Evolutionary conservation across 805 yeast species (phyloP).

Genomic region (Ogataea allantospora): DNA sequence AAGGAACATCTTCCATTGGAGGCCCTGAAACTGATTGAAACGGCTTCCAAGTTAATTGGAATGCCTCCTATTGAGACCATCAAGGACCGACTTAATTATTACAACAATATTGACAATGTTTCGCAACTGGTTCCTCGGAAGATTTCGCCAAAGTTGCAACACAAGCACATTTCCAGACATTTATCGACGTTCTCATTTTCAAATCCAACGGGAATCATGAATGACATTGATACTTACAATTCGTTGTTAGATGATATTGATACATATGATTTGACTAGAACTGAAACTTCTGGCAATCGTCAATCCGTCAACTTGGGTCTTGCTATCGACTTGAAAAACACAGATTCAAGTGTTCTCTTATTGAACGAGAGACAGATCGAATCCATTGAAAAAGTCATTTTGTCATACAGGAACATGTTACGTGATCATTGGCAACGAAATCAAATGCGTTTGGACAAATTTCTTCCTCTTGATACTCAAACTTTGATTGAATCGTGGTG

Average conservation of each 20-base stretch:
- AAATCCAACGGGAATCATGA: slow-evolving; percentile 19
- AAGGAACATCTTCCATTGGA: slow-evolving; percentile 62
- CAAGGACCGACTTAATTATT: slow-evolving; percentile 32
- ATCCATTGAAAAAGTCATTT: slow-evolving; percentile 49
- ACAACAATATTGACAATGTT: slow-evolving; percentile 34
- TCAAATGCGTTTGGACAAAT: slow-evolving; percentile 6
- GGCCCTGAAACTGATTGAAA: slow-evolving; percentile 56
- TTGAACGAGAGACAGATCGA: slow-evolving; percentile 39
- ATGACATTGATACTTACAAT: slow-evolving; percentile 32
- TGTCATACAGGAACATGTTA: slow-evolving; percentile 53
- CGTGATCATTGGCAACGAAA: slow-evolving; percentile 44
- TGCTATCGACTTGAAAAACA: slow-evolving; percentile 29
- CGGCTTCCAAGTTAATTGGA: slow-evolving; percentile 59
- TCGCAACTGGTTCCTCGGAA: slow-evolving; percentile 55
- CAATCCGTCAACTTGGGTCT: slow-evolving; percentile 29
- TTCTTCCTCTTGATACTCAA: slow-evolving; percentile 35
- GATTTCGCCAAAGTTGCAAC: slow-evolving; percentile 38
- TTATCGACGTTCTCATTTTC: slow-evolving; percentile 25
- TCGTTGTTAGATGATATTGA: slow-evolving; percentile 36
- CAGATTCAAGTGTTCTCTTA: slow-evolving; percentile 22
- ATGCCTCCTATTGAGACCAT: slow-evolving; percentile 48
- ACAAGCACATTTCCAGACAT: slow-evolving; percentile 29
- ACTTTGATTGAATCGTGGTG: slow-evolving; percentile 47
- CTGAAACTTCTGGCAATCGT: slow-evolving; percentile 20
- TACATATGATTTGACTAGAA: slow-evolving; percentile 29